Base-by-base conservation (phyloP, 768 basidiomycete species). In the Xerocomus spinulosus region DNA sequence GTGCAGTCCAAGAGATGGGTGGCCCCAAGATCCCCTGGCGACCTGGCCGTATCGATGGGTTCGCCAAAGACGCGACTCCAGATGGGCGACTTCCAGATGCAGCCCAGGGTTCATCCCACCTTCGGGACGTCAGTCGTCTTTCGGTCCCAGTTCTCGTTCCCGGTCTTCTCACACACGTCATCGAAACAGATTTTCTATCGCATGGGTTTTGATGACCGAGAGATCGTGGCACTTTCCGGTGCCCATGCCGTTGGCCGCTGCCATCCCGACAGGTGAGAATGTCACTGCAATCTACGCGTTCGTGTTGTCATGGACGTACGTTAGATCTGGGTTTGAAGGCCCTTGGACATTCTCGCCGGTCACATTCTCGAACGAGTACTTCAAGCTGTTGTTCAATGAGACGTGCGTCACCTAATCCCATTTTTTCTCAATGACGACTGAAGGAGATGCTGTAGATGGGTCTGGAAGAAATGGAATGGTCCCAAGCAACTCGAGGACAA, bases 291-390 rank as follows among this genome's bases (percentile, higher is more conserved):
- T 12, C 7, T 57, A 8, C 12, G 13, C 32, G 6, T 25, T 4
- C 36, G 7, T 21, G 17, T 23, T 2, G 32, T 42, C n/a, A 42
- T 41, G n/a, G 10, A 1, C n/a, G 17, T 39, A 42, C 8, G 35
- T 17, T 36, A 77, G 79, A 44, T 88, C 86, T 48, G 89, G 88
- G 34, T 94, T 85, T 64, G 83, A 88, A 7, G 92, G 88, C 10
- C 92, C 89, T n/a, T 92, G 88, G 91, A 92, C 92, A 2, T 93
- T 94, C 80, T 89, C 91, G 14, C 92, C 93, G 4, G 89, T 81
- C 18, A 89, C 89, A 3, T 65, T 93, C 59, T 85, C 87, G 34
- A 93, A 94, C 66, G 89, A 90, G 61, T 94, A 73, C 73, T 93
- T 72, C 80, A 83, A 82, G 59, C 79, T 97, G 23, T 76, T 99